These are phyloP conservation scores for Pseudogymnoascus sp. DNA, from an alignment of 2,329 filamentous ascomycete species.

Conservation along the genomic window DNA sequence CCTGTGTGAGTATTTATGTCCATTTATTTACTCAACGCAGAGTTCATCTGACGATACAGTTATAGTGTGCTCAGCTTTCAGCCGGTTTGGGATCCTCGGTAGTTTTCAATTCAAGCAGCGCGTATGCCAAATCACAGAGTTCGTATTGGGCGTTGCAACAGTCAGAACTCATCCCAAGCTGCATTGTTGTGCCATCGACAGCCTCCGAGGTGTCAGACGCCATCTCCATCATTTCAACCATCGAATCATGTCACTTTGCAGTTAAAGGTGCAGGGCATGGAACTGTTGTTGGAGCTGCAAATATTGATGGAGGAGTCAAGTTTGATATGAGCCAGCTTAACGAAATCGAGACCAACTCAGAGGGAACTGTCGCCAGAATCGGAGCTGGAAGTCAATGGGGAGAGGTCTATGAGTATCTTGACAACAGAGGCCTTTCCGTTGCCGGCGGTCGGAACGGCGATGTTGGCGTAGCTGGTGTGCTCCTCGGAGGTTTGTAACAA, in stretches of 20 bases:
- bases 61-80: not conserved
- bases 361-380: constrained; percentile 1
- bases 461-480: constrained; percentile 14
- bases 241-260: constrained; percentile 10
- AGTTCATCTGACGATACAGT: not conserved
- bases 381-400: constrained; percentile 9
- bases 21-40: not conserved
- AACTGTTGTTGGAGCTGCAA: constrained; percentile 8
- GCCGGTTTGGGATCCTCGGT: not conserved
- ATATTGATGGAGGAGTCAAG: constrained; percentile 13
- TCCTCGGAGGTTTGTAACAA: constrained; percentile 11
- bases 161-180: constrained; percentile 4
- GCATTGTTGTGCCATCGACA: constrained; percentile 5
- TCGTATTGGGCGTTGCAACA: not conserved
- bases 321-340: constrained; percentile 13
- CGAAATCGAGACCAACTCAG: not conserved
- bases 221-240: constrained; percentile 25
- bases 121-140: not conserved
- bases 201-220: constrained; percentile 10
- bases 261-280: constrained; percentile 9
- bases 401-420: constrained; percentile 12
- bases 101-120: not conserved
- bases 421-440: constrained; percentile 6
- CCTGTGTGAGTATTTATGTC: not conserved
- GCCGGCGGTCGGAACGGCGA: constrained; percentile 11